Base-by-base conservation (phyloP, 169 alveolate genomes). In the Cryptosporidium andersoni region DNA sequence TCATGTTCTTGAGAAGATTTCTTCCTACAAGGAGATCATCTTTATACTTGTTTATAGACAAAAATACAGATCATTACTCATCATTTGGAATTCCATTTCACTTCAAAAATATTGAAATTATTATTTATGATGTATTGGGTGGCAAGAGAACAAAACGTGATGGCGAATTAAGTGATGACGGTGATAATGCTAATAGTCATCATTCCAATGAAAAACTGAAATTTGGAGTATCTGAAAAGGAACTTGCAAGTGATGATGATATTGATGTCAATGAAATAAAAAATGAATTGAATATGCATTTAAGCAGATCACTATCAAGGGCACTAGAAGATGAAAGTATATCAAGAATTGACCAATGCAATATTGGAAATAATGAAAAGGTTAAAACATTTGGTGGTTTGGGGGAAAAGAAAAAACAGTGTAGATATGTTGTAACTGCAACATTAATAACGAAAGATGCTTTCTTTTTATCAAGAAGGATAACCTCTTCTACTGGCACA, bases 21-120 rank as follows among this genome's bases (percentile, higher is more conserved):
- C 48, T 89, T 60, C 91, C 89, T 36, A 65, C 80, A 37, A 36
- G 47, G 14, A 64, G 82, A n/a, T 89, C 92, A 6, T 89, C 92
- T 12, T 66, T 89, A 2, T 88, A 89, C 12, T 60, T 89, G 14
- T 89, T 89, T 36, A 74, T 89, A 11, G 63, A 81, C 47, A 89
- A 89, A 14, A 85, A 85, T 68, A 82, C 91, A 3, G 47, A 64
- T 2, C 81, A 68, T 55, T 88, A 81, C 14, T 66, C 88, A 37
- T 88, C 85, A 43, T 89, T 89, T 51, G 66, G 85, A n/a, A 82
- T 89, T 37, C 91, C 92, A 9, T 67, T 89, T 64, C 52, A 60
- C 16, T 81, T 89, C n/a, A 55, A 63, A 1, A 66, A 89, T 49
- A 42, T 89, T 47, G 88, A 89, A 49, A 88, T 89, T 4, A 88